Base-by-base conservation (phyloP, 768 basidiomycete genomes). In the Daedaleopsis sinensis region DNA sequence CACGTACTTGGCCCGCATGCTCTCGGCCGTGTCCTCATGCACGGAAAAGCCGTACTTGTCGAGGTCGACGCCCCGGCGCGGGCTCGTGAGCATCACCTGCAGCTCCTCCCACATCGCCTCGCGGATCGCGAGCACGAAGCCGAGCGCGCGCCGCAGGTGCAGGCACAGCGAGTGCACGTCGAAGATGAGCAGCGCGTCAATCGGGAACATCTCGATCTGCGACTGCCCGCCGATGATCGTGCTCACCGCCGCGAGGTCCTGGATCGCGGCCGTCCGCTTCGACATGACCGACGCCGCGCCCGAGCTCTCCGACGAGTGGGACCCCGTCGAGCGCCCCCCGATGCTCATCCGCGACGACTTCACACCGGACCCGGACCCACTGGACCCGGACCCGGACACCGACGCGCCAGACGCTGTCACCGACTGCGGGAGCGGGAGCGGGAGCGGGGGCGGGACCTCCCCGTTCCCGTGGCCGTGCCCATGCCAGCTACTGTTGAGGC, bases 31-130 rank as follows among this genome's bases (percentile, higher is more conserved):
- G 23, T 72, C 71, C 36, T 44, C 55, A 9, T 55, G 44, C 50
- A 62, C 65, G 64, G 62, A 67, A 16, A 59, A 54, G 3, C 70
- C 70, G 42, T 66, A 68, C 43, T 13, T 43, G 15, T 15, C 35
- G 21, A 70, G 58, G n/a, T 43, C 24, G 11, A 60, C 46, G 24
- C 36, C 49, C 23, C 57, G 24, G 44, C 37, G 59, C 52, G 23
- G 47, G 46, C 53, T 49, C 59, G 38, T 64, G 49, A 39, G 49
- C 39, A 54, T 16, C 36, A 32, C 42, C 43, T 48, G 43, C 37
- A 72, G 65, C 62, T 70, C 69, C 46, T 72, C 71, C 69, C 69
- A 72, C 71, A 72, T 72, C 46, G 68, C 67, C 65, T 72, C 71
- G 62, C 63, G 65, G 43, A 62, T 19, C 24, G 55, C 64, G 35